A percentile compares a stretch with the other conserved stretches of the same genome.
Conservation (phyloP, 139 green algal genomes). For the Volvox reticuliferus region DNA sequence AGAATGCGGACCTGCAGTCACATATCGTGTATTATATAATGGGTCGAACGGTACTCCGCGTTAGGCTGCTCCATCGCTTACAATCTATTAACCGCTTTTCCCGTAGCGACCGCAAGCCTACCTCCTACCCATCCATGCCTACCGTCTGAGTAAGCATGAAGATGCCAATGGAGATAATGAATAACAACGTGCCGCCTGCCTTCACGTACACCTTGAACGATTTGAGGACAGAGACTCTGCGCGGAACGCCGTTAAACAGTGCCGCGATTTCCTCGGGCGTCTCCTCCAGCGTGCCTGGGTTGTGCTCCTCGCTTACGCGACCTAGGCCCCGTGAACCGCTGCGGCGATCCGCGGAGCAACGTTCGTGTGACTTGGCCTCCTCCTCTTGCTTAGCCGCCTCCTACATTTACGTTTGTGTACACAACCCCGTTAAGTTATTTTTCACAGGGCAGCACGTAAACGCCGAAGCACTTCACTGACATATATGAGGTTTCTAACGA, state of each 20-base stretch:
- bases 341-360: constrained; percentile 1
- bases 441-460: no score
- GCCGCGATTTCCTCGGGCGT: constrained; percentile 52
- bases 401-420: background rate
- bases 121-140: background rate
- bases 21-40: no score
- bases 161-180: constrained; percentile 54
- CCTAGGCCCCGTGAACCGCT: constrained; percentile 12
- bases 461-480: no score
- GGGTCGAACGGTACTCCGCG: no score
- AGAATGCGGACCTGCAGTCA: constrained; percentile 34
- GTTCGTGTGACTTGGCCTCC: constrained; percentile 31
- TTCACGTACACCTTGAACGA: constrained; percentile 55
- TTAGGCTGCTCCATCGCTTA: no score
- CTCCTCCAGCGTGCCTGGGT: constrained; percentile 22
- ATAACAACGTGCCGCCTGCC: constrained; percentile 57
- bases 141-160: constrained; percentile 66
- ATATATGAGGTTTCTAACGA: no score
- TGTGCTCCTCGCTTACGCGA: constrained; percentile 12
- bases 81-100: no score
- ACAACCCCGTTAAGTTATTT: no score
- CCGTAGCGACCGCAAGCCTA: no score
- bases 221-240: constrained; percentile 35
- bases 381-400: constrained; percentile 21
- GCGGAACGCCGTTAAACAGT: constrained; percentile 58